Base-by-base conservation (phyloP, 148 eudicot genomes). In the Cornus controversa region DNA sequence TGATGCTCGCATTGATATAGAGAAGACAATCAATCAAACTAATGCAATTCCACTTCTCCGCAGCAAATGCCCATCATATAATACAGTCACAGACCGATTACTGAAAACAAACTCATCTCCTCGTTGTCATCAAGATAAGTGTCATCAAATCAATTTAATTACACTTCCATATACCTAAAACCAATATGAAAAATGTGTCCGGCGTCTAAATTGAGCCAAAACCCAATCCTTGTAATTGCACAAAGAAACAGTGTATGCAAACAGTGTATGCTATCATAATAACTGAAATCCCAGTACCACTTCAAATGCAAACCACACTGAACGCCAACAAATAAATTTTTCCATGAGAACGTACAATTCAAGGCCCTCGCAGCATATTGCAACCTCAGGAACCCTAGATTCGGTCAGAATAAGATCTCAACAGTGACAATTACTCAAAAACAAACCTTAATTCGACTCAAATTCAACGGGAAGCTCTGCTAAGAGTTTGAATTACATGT, bases 361-460 rank as follows among this genome's bases (percentile, higher is more conserved):
- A 40, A 70, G 24, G 25, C 16, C 69, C 77, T 15, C 9, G 47
- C 40, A 23, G 4, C 36, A 6, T 47, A 54, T 15, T 7, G 15
- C 6, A 15, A 74, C 31, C 24, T 0, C 50, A 47, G 2, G 13
- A 72, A 66, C 42, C 53, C 66, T 28, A 73, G 34, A 73, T 36
- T 72, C 20, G 14, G 34, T 67, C 72, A 42, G 8, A 74, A 40
- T 28, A 8, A 68, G 36, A 69, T 69, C 81, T 67, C 63, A 67
- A 31, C 20, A 28, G 66, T 23, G 10, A 71, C 29, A 37, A 14
- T 13, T 8, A 45, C 75, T 22, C 29, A 57, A n/a, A 66, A 34
- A 8, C n/a, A 54, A 47, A 58, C 24, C 42, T 69, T 26, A 74
- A 67, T 79, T 79, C 60, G 74, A 66, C 53, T 13, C 70, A 28